Evolutionary conservation across 352 stramenopile genomes (phyloP), one percentile per base, ranked within the genome.

Genomic region (Phytopythium litorale): DNA sequence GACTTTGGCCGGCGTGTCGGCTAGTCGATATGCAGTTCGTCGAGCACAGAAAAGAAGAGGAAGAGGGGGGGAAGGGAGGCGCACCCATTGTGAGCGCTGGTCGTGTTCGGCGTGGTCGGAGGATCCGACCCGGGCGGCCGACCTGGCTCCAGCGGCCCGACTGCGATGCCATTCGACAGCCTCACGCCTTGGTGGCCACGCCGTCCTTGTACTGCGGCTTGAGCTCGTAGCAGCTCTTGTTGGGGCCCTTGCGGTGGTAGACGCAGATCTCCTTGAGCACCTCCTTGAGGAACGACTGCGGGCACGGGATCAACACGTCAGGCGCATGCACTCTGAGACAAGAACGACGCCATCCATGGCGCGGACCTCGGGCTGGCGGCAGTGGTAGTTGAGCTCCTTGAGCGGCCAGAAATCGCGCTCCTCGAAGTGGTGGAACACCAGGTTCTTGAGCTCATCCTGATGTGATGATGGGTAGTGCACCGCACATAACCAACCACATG

Each of bases 211-310:
- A 93, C 67, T 96, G 84, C 35, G 84, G 78, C 66, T 94, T 92
- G 37, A 96, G 73, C 70, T 96, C 87, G 77, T 96, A 94, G 75
- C 85, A 94, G 65, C 82, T 93, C 64, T 96, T 96, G 81, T 96
- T 96, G 5, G 87, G 87, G 9, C 84, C 84, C 70, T 92, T 94
- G 70, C 85, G 85, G 65, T 94, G 84, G 71, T 96, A 96, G 43
- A 89, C 74, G 70, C 87, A 96, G 54, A 96, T 96, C 57, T 96
- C 87, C 67, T 92, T 92, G 30, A 96, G 80, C 53, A 96, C 77
- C 55, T 96, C 84, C 63, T 96, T 96, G 52, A 96, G 62, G 68
- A 94, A 92, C 19, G 84, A 89, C 87, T 96, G 64, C 30, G 49
- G 21, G 0, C 23, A 23, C 9, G 57, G n/a, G 28, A 65, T 19